phyloP scores from a whole-genome alignment of 495 filamentous ascomycete genomes.

The Daldinia loculata region DNA sequence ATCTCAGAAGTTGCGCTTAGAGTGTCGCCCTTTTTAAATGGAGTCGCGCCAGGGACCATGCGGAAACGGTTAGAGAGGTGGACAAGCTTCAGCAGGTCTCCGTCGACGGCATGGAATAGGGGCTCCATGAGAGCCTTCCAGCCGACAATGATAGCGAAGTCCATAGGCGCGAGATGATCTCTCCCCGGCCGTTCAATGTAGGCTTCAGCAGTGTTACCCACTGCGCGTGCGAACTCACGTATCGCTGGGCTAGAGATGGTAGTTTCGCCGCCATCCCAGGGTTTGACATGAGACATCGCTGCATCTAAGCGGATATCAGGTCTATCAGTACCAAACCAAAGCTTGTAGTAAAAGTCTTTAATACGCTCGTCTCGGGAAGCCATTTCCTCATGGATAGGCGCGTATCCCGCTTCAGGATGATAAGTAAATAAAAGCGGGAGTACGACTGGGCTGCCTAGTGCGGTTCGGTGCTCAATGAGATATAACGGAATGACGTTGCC shows the following conservation, averaged over 20 bases:
- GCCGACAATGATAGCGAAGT: constrained; percentile 89
- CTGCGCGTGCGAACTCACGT: constrained; percentile 87
- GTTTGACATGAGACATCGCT: constrained; percentile 72
- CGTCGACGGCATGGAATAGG: constrained; percentile 87
- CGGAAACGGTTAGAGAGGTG: constrained; percentile 89
- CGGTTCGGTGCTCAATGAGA: constrained; percentile 80
- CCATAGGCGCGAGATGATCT: constrained; percentile 87
- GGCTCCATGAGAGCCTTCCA: constrained; percentile 94
- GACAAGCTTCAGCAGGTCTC: constrained; percentile 83
- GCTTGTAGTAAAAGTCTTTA: constrained; percentile 86
- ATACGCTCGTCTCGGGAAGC: constrained; percentile 80
- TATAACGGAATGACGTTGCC: constrained; percentile 73
- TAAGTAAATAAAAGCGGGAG: constrained; percentile 80
- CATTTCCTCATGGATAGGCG: constrained; percentile 86
- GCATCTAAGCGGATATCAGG: constrained; percentile 63
- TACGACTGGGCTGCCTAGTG: constrained; percentile 68
- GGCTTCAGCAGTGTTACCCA: constrained; percentile 88
- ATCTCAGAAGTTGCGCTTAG: constrained; percentile 84
- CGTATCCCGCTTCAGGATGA: constrained; percentile 84
- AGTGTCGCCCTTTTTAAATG: constrained; percentile 82
- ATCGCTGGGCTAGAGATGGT: constrained; percentile 81
- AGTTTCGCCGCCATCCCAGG: constrained; percentile 78
- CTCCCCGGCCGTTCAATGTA: constrained; percentile 88
- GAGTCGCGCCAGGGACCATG: constrained; percentile 85
- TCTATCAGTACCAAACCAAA: constrained; percentile 77